Conservation (phyloP, 2,329 filamentous ascomycete species). For the Microascus cirrosus region DNA sequence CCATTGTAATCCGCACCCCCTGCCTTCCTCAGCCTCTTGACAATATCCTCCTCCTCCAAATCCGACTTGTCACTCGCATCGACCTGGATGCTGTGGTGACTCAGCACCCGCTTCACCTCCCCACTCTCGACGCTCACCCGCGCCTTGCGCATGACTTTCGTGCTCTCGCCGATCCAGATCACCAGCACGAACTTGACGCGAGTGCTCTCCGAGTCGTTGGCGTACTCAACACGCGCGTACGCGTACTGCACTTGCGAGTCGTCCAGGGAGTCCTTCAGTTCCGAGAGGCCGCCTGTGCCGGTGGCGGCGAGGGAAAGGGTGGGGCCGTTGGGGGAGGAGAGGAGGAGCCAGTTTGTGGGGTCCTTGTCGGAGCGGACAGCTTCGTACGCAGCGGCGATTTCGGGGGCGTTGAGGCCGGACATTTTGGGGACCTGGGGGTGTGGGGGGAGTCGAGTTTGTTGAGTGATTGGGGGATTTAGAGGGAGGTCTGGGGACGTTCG, state of each 20-base stretch:
- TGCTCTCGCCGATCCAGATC: conserved; percentile 56
- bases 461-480: not conserved
- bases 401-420: conserved; percentile 46
- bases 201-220: conserved; percentile 59
- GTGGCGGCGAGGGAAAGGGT: conserved; percentile 43
- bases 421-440: conserved; percentile 19
- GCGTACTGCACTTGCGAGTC: conserved; percentile 53
- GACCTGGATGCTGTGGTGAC: conserved; percentile 55
- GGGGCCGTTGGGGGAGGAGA: conserved; percentile 46
- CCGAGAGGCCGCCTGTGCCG: conserved; percentile 47
- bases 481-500: not conserved
- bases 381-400: conserved; percentile 54
- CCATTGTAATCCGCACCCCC: conserved; percentile 65
- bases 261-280: conserved; percentile 45
- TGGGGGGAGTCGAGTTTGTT: not conserved
- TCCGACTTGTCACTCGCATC: conserved; percentile 50
- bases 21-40: conserved; percentile 49
- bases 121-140: conserved; percentile 57
- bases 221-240: conserved; percentile 56
- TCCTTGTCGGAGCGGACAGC: conserved; percentile 57
- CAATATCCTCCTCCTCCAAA: conserved; percentile 49
- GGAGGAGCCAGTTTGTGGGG: conserved; percentile 53
- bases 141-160: conserved; percentile 60
- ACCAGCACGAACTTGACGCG: conserved; percentile 58
- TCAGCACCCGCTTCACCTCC: conserved; percentile 50